Conservation (phyloP, 2,329 filamentous ascomycete genomes). For the Aspergillus quadricinctus region DNA sequence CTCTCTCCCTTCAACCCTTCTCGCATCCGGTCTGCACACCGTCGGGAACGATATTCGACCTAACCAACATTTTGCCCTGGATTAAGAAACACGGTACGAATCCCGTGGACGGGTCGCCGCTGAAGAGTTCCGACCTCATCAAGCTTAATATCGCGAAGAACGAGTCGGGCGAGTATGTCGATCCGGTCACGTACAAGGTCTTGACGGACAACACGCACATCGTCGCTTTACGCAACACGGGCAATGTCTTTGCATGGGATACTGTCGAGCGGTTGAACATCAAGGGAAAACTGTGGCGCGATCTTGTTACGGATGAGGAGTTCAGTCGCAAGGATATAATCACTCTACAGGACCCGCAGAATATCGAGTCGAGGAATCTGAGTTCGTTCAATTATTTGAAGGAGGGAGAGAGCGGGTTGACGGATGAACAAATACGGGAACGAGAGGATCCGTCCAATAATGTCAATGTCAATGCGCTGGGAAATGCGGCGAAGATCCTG, state of each 20-base stretch:
- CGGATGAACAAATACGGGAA: slow-evolving; percentile 66
- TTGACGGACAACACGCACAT: slow-evolving; percentile 98
- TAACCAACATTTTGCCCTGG: slow-evolving; percentile 92
- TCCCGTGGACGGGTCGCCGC: slow-evolving; percentile 74
- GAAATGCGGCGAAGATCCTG: slow-evolving; percentile 75
- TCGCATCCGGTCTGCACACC: slow-evolving; percentile 87
- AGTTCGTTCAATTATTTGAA: slow-evolving; percentile 85
- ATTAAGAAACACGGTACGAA: slow-evolving; percentile 91
- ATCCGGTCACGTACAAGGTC: slow-evolving; percentile 95
- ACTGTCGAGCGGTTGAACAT: slow-evolving; percentile 94
- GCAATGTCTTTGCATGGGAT: slow-evolving; percentile 95
- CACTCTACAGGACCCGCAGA: slow-evolving; percentile 92
- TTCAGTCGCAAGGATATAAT: slow-evolving; percentile 92
- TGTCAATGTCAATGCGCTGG: slow-evolving; percentile 76
- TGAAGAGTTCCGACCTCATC: slow-evolving; percentile 79
- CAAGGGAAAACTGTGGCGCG: slow-evolving; percentile 93
- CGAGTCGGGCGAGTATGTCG: slow-evolving; percentile 83
- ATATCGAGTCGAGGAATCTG: slow-evolving; percentile 74
- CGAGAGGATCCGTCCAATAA: slow-evolving; percentile 54
- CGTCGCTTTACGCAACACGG: slow-evolving; percentile 77
- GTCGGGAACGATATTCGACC: slow-evolving; percentile 86
- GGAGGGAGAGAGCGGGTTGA: slow-evolving; percentile 68
- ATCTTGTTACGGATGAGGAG: slow-evolving; percentile 79
- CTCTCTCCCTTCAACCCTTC: slow-evolving; percentile 92
- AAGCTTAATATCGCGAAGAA: slow-evolving; percentile 91